Evolutionary conservation across 805 yeast species (phyloP), one percentile per base, ranked within the genome.

Genomic region (Ogataea ganodermae): DNA sequence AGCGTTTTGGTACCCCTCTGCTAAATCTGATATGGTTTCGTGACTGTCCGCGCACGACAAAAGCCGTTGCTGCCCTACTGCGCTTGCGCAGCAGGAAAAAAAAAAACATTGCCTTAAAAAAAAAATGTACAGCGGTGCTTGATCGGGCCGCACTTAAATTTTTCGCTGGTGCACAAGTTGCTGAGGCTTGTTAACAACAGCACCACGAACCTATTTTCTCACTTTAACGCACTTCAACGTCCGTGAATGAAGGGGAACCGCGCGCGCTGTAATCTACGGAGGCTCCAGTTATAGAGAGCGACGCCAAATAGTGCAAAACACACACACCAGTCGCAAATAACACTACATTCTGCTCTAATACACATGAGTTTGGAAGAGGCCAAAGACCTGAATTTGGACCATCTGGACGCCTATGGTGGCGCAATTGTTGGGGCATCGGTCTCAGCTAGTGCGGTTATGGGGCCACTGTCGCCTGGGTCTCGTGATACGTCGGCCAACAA

Each of bases 341-440:
- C 21, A 33, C 36, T 33, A 17, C 36, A 33, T 33, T 33, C 36
- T 33, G 36, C 23, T 33, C 12, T 33, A 20, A 22, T 10, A 33
- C 36, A 33, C 17, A 44, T 44, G 50, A 44, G 50, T 21, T 22
- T 44, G 35, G 50, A 50, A 3, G 50, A 44, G 23, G 27, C 46
- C 30, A 35, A 33, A 33, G 36, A 33, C 23, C 36, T 33, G 20
- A 20, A 20, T 18, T 20, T 33, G 14, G 36, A 33, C 22, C 36
- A 17, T 16, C 30, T 36, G 27, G 52, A 49, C 6, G 35, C 49
- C 17, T 45, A 37, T 14, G 40, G 40, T 7, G 21, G 26, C 26
- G 10, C 17, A 16, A 35, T 20, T 6, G 16, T 20, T 20, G 26
- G 23, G 18, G 28, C n/a, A 20, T 17, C 27, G 7, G 32, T 26